A percentile compares a stretch with the other conserved stretches of the same genome.
Conservation (phyloP, 352 stramenopile species). For the Pythium oligandrum region DNA sequence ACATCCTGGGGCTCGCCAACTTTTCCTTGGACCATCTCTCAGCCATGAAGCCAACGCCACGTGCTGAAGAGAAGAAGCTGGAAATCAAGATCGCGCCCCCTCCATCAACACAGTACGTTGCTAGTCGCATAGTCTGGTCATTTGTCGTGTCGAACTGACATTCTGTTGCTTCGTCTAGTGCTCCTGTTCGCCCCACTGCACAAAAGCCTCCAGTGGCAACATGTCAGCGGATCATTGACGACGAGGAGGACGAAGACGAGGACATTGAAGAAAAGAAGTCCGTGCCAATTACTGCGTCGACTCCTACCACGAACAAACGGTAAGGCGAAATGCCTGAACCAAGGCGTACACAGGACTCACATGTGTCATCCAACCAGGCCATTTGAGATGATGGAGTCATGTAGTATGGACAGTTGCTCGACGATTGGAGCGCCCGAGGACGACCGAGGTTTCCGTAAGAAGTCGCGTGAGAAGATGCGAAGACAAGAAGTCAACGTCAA, state of each 20-base stretch:
- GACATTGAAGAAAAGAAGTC: conserved; percentile 20
- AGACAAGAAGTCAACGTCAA: conserved; percentile 75
- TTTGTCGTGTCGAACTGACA: no score
- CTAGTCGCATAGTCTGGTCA: no score
- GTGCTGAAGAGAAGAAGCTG: no score
- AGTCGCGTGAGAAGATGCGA: conserved; percentile 73
- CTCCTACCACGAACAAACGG: conserved; percentile 27
- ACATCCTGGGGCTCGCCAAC: no score
- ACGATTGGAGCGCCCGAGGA: conserved; percentile 47
- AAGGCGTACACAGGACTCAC: no score
- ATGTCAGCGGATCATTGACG: conserved; percentile 39
- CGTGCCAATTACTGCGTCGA: conserved; percentile 4
- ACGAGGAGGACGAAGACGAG: conserved; percentile 15
- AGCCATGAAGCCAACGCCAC: no score
- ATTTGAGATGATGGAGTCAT: conserved; percentile 38
- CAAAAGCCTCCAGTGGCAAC: conserved; percentile 6
- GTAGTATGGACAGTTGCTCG: conserved; percentile 40
- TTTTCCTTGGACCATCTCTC: no score
- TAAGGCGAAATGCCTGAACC: conserved; percentile 3
- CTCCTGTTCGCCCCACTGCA: background rate
- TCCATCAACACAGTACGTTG: no score
- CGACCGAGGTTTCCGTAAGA: conserved; percentile 63
- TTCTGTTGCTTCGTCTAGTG: no score
- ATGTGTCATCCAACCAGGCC: background rate
- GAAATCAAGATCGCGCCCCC: no score